Base-by-base conservation (phyloP, 2,329 filamentous ascomycete genomes). In the Simplicillium aogashimaense region DNA sequence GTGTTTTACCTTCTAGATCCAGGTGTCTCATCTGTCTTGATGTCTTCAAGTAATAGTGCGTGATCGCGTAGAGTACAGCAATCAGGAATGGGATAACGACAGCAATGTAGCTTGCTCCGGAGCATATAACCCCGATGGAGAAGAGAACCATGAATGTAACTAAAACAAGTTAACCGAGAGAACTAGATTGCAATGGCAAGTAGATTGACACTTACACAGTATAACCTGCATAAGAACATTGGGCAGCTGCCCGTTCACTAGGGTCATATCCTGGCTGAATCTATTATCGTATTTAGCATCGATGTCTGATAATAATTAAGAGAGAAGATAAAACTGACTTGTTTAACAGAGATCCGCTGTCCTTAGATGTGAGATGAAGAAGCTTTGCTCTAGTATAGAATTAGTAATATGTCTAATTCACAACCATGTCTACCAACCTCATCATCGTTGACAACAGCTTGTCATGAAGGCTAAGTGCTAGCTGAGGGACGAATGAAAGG, bases 21-120 rank as follows among this genome's bases (percentile, higher is more conserved):
- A 64, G 41, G 7, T 56, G 38, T 5, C 60, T 52, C 6, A 64
- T 37, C 44, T 64, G 61, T 1, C 61, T 44, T 1, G 60, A 63
- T 3, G 60, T 63, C 9, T 50, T 47, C 1, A 63, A 46, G 38
- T 62, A 61, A 25, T 55, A 53, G n/a, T 47, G 49, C 32, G 58
- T 55, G 9, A 59, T 37, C 3, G 51, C 12, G 34, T 53, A 60
- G 3, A 61, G 40, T 1, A 45, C 30, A 11, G 44, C 17, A 14
- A 48, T n/a, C 13, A 52, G 35, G 36, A 56, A 43, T 1, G 56
- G 56, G 2, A 55, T 39, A 1, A 49, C 51, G 7, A 56, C 36
- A 3, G 55, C 52, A 32, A 59, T 40, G 39, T 56, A 58, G 35
- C 51, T 47, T 3, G 18, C 33, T 3, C 33, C 33, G 5, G 33